Conservation (phyloP, 2,329 filamentous ascomycete species). For the Xylariales sp. region DNA sequence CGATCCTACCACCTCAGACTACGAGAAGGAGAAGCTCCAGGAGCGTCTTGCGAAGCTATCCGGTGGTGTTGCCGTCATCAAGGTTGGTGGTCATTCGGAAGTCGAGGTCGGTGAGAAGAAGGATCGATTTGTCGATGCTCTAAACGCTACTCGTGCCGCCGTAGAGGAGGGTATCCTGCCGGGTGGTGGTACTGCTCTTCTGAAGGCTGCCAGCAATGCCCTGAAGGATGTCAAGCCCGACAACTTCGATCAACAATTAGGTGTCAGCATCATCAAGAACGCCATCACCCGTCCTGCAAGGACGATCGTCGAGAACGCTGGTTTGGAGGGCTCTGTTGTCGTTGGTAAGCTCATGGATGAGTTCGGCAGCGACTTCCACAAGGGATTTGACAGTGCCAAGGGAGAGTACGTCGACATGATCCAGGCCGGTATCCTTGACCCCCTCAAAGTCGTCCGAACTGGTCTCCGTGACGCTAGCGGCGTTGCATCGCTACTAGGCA, state of each 20-base stretch:
- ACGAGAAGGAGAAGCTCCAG: slow-evolving; percentile 99
- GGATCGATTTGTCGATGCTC: slow-evolving; percentile 96
- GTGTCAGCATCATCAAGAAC: slow-evolving; percentile 95
- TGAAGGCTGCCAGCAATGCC: slow-evolving; percentile 93
- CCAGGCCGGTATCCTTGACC: slow-evolving; percentile 90
- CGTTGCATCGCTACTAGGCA: slow-evolving; percentile 94
- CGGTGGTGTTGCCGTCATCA: slow-evolving; percentile 98
- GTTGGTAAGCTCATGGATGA: slow-evolving; percentile 98
- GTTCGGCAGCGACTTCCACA: slow-evolving; percentile 90
- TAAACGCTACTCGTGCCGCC: slow-evolving; percentile 96
- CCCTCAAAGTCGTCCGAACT: slow-evolving; percentile 98
- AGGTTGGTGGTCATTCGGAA: slow-evolving; percentile 95
- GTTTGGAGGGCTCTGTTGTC: slow-evolving; percentile 89
- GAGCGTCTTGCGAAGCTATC: slow-evolving; percentile 99
- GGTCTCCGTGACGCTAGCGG: slow-evolving; percentile 91
- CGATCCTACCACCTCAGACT: slow-evolving; percentile 92
- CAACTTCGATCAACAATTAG: slow-evolving; percentile 99
- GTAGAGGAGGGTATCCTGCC: slow-evolving; percentile 99
- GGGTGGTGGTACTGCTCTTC: slow-evolving; percentile 93
- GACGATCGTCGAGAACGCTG: slow-evolving; percentile 96
- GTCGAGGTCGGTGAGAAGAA: slow-evolving; percentile 99
- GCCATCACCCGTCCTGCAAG: slow-evolving; percentile 94
- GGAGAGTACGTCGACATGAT: slow-evolving; percentile 99
- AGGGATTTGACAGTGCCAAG: slow-evolving; percentile 93
- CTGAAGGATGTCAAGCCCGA: slow-evolving; percentile 74